Base-by-base conservation (phyloP, 768 basidiomycete genomes). In the Pulveroboletus frians region DNA sequence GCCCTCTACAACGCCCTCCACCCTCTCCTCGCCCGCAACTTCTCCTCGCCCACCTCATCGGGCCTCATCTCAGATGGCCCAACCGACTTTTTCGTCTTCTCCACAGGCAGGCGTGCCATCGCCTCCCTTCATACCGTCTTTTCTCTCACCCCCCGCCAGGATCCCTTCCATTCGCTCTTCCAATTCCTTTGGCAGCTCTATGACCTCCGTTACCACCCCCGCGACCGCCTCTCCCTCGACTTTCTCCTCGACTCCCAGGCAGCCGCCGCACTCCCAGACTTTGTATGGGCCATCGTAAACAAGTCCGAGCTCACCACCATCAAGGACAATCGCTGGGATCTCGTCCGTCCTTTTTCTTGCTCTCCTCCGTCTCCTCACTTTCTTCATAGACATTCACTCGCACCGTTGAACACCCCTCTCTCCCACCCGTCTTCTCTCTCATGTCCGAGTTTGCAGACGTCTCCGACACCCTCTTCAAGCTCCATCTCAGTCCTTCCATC, bases 361-460 rank as follows among this genome's bases (percentile, higher is more conserved):
- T 13, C 27, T 27, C 37, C 26, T 43, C 35, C 14, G 5, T 26
- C 17, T 43, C 9, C 53, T 49, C 35, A 56, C 43, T 11, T 38
- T n/a, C 7, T 35, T 21, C 34, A 17, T 63, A 92, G 91, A 88
- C 86, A 0, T 92, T 93, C 68, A 84, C 91, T 15, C 87, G 84
- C 61, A 83, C 87, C 5, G 72, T 79, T 11, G 92, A 92, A 51
- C 77, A 79, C 54, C 42, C 77, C 2, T 65, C 71, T 14, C 70
- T 95, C 21, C 85, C 88, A 3, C 56, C 77, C 0, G 70, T 74
- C 17, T 71, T 85, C 39, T 79, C 83, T 11, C 77, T 92, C 57
- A 90, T 93, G 85, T 84, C 89, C 51, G 93, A 96, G 71, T 89
- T 81, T 56, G 88, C 88, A 9, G 93, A 95, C 57, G 74, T 91